Percentiles rank a stretch among this genome's conserved stretches.
Conservation (phyloP, 306 rosid species). For the Quercus agrifolia region DNA sequence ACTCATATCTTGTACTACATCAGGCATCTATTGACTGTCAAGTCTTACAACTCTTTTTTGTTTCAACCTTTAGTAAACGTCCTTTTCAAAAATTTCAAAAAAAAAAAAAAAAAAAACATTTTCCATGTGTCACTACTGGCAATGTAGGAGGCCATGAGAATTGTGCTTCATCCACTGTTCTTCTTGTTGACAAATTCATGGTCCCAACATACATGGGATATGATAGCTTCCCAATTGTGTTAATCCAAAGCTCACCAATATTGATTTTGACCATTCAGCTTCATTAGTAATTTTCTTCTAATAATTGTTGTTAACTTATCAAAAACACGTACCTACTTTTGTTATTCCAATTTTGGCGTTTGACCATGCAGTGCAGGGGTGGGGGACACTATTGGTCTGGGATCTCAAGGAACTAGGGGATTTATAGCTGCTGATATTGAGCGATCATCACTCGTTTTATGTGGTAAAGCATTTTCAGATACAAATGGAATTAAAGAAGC, state of each 20-base stretch:
- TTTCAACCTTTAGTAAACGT: no score
- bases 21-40: no score
- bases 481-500: slow-evolving; percentile 32
- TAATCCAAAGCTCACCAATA: background rate
- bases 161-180: no score
- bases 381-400: slow-evolving; percentile 25
- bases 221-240: no score
- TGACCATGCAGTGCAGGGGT: slow-evolving; percentile 33
- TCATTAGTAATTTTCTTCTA: background rate
- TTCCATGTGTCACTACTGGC: no score
- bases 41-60: no score
- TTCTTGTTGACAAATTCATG: no score
- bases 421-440: slow-evolving; percentile 46
- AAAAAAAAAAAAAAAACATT: no score
- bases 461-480: slow-evolving; percentile 47
- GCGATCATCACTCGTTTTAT: slow-evolving; percentile 43
- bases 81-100: no score
- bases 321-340: background rate
- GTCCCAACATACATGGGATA: no score
- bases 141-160: no score
- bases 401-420: slow-evolving; percentile 29
- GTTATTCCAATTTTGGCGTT: background rate
- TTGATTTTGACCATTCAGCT: background rate
- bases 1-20: no score
- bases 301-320: background rate